Conservation (phyloP, 345 rosid genomes). For the Combretum micranthum region DNA sequence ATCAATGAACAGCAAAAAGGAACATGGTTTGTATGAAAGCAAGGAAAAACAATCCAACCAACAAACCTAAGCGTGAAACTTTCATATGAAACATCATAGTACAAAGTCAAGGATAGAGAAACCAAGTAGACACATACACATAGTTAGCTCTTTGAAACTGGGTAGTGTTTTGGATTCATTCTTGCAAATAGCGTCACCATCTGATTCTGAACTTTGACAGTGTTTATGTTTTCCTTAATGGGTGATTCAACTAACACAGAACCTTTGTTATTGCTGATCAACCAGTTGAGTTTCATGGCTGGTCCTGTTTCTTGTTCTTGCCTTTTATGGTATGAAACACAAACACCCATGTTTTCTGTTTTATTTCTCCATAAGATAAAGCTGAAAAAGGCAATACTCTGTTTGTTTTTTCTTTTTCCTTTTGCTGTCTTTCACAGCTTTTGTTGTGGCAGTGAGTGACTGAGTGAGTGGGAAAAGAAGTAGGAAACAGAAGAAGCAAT, state of each 20-base stretch:
- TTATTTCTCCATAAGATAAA: not conserved
- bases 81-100: no score
- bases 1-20: no score
- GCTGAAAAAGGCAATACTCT: no score
- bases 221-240: conserved; percentile 11
- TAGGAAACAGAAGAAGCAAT: no score
- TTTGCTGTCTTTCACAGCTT: no score
- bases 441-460: no score
- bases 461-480: no score
- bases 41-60: no score
- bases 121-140: conserved; percentile 23
- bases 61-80: no score
- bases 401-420: no score
- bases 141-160: conserved; percentile 15
- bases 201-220: conserved; percentile 10
- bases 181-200: not conserved
- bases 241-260: conserved; percentile 22
- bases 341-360: conserved; percentile 34
- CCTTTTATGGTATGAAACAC: conserved; percentile 23
- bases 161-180: no score
- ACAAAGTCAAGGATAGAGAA: not conserved
- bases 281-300: conserved; percentile 16
- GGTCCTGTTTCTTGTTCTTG: conserved; percentile 18
- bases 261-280: conserved; percentile 6
- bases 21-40: no score